phyloP scores from a whole-genome alignment of 495 filamentous ascomycete species.

The Pseudomonodictys pantanalensis region DNA sequence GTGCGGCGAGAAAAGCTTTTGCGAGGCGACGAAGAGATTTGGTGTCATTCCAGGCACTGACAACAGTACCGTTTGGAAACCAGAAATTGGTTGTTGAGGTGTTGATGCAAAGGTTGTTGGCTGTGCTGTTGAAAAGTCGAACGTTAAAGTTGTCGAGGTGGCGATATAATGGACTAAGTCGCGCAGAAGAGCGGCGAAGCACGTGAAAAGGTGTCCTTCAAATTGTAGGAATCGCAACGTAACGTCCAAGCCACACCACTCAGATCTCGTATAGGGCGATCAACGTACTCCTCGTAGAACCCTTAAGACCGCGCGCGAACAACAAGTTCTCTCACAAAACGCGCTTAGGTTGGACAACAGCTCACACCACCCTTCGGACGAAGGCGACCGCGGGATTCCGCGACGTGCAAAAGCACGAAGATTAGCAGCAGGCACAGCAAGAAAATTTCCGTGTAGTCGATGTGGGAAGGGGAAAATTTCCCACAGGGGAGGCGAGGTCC shows the following conservation, averaged over 20 bases:
- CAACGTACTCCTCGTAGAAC: no score
- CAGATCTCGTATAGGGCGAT: not conserved
- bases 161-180: not conserved
- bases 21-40: slow-evolving; percentile 36
- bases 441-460: no score
- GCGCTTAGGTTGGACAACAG: no score
- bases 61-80: not conserved
- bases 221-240: not conserved
- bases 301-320: no score
- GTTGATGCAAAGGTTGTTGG: not conserved
- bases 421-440: no score
- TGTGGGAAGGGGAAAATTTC: no score
- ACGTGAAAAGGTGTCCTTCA: slow-evolving; percentile 17
- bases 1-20: slow-evolving; percentile 33
- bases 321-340: no score
- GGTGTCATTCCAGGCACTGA: slow-evolving; percentile 31
- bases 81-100: not conserved
- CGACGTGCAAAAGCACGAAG: no score
- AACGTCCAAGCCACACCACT: not conserved
- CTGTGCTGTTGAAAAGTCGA: not conserved
- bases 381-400: no score
- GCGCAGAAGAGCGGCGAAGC: not conserved
- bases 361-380: no score
- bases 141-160: not conserved
- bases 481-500: not conserved